These are phyloP conservation scores for Exobasidium rhododendri DNA, from an alignment of 1,284 basidiomycete genomes.

Conservation along the genomic window DNA sequence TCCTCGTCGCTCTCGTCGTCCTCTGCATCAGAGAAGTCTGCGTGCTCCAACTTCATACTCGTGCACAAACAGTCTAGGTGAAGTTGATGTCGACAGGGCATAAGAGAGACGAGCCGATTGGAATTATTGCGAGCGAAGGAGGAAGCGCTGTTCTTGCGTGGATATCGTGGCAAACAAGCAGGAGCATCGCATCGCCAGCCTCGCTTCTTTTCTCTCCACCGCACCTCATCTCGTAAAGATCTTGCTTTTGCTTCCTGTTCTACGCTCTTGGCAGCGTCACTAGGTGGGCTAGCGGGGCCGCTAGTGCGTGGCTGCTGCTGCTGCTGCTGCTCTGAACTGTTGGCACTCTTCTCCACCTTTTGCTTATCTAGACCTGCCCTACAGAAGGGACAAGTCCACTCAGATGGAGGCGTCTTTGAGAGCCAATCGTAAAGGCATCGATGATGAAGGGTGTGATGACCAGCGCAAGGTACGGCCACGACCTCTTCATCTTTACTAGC, in stretches of 20 bases:
- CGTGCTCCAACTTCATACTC: slow-evolving; percentile 36
- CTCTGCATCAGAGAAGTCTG: slow-evolving; percentile 6
- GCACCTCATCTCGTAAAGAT: slow-evolving; percentile 40
- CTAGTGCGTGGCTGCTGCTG: neutral
- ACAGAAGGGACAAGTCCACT: slow-evolving; percentile 53
- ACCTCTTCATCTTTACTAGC: slow-evolving; percentile 37
- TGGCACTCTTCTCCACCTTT: slow-evolving; percentile 10
- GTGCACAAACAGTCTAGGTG: slow-evolving; percentile 49
- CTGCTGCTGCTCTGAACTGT: neutral
- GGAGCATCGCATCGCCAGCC: slow-evolving; percentile 48
- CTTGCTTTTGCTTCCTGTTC: slow-evolving; percentile 12
- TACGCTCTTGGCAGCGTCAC: slow-evolving; percentile 12
- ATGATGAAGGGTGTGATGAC: slow-evolving; percentile 47
- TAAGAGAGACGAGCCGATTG: slow-evolving; percentile 24
- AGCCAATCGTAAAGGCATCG: slow-evolving; percentile 46
- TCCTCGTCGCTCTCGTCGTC: slow-evolving; percentile 15
- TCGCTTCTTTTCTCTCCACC: slow-evolving; percentile 28
- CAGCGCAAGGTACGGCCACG: slow-evolving; percentile 45
- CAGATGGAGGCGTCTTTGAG: slow-evolving; percentile 31
- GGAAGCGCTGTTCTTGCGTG: slow-evolving; percentile 13
- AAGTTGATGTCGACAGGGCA: slow-evolving; percentile 45
- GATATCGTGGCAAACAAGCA: slow-evolving; percentile 42
- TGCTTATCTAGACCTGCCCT: slow-evolving; percentile 24
- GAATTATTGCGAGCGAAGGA: neutral
- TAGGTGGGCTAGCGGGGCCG: neutral